Percentiles rank a stretch among this genome's conserved stretches.
Evolutionary conservation across 352 stramenopile species (phyloP).

Genomic region (Plasmopara muralis): DNA sequence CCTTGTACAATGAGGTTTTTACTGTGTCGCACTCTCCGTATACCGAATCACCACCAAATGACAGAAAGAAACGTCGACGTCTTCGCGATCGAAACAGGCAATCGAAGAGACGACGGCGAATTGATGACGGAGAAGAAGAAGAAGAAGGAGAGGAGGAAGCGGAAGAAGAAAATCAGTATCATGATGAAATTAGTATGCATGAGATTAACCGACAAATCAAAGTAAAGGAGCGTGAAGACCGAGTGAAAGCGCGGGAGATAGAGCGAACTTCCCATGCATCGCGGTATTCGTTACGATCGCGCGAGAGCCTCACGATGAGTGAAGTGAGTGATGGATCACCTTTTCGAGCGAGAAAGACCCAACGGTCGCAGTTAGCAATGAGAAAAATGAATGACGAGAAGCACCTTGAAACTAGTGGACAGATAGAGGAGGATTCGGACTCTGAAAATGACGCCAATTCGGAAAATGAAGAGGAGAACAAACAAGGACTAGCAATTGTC

Average conservation of each 20-base stretch:
- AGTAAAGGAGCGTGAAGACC: slow-evolving; percentile 32
- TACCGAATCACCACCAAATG: slow-evolving; percentile 12
- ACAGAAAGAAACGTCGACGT: slow-evolving; percentile 28
- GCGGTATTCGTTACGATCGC: slow-evolving; percentile 55
- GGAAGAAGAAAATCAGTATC: slow-evolving; percentile 33
- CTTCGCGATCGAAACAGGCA: slow-evolving; percentile 6
- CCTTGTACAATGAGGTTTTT: slow-evolving; percentile 70
- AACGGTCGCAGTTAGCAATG: slow-evolving; percentile 18
- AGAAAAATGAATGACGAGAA: slow-evolving; percentile 9
- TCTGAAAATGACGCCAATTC: slow-evolving; percentile 29
- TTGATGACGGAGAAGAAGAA: slow-evolving; percentile 9
- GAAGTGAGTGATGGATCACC: slow-evolving; percentile 17
- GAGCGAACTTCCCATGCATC: slow-evolving; percentile 19
- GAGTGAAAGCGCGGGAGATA: slow-evolving; percentile 23
- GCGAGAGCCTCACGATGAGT: slow-evolving; percentile 29
- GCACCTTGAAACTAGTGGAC: slow-evolving; percentile 12
- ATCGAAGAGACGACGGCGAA: slow-evolving; percentile 20
- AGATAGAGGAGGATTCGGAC: slow-evolving; percentile 25
- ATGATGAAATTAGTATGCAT: slow-evolving; percentile 45
- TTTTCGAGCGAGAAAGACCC: slow-evolving; percentile 1
- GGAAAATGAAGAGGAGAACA: slow-evolving; percentile 25
- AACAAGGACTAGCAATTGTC: slow-evolving; percentile 27
- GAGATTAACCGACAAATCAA: slow-evolving; percentile 48
- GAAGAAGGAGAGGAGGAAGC: slow-evolving; percentile 26
- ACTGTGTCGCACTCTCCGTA: slow-evolving; percentile 20